Evolutionary conservation across 2,329 filamentous ascomycete species (phyloP), one percentile per base, ranked within the genome.

Genomic region (Pyricularia grisea): DNA sequence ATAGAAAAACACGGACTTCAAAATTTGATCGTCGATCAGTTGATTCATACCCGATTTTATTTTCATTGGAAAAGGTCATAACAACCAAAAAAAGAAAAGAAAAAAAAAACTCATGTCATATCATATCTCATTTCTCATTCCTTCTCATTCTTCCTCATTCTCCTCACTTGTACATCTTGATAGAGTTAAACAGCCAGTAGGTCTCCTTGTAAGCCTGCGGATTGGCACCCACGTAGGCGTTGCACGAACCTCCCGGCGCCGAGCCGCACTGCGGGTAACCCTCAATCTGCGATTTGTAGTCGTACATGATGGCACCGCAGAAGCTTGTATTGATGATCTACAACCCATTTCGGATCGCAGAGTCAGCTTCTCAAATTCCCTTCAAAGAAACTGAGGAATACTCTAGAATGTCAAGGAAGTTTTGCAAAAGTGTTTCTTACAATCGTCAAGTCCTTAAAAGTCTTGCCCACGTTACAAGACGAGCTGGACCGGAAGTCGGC

Each of bases 141-240:
- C 33, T 36, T 36, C 14, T 42, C 31, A 9, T 11, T 33, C 31
- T 9, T 33, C 11, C 33, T 36, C 42, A 50, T 50, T n/a, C 42
- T 5, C 42, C n/a, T 17, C 67, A 69, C 68, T 73, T 67, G 68
- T 76, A 86, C 6, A 86, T 79, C 75, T 79, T 81, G 65, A 86
- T 77, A 14, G 80, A 82, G 69, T 82, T 84, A 74, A 90, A 81
- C 63, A 81, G 78, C 85, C 87, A 90, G 76, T 86, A 89, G 7
- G 85, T 81, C 25, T 88, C 81, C 14, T 75, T 72, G 73, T 89
- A 90, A 0, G 81, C 86, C 11, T 77, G 72, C 0, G 88, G 87
- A 73, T 88, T 85, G 71, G 85, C 81, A 68, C 79, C 78, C 14
- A 90, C 88, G 74, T 81, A 90, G 27, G 80, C 81, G 14, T 83